Evolutionary conservation across 768 basidiomycete species (phyloP).

Genomic region (Neoboletus magnificus): DNA sequence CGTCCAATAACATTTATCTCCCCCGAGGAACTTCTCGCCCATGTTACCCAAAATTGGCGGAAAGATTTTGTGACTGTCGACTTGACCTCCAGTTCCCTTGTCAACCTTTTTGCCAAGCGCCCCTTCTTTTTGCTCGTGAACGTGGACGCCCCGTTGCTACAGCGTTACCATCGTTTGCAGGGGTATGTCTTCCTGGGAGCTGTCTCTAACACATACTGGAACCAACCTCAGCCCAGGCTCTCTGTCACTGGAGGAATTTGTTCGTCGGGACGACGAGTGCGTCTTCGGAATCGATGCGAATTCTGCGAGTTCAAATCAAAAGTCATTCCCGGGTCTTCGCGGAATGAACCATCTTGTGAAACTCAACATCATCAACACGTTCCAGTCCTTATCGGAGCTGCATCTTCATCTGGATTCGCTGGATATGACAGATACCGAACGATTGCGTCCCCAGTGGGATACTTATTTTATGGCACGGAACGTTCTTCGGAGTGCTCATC

Average conservation of each 20-base stretch:
- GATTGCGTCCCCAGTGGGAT: constrained; percentile 90
- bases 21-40: constrained; percentile 56
- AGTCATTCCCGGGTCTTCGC: constrained; percentile 12
- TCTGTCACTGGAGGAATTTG: constrained; percentile 66
- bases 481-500: background rate
- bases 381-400: constrained; percentile 49
- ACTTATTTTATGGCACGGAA: constrained; percentile 88
- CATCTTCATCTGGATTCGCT: constrained; percentile 62
- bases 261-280: constrained; percentile 64
- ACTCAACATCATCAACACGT: constrained; percentile 64
- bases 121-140: constrained; percentile 88
- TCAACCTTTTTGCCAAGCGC: constrained; percentile 73
- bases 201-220: constrained; percentile 6
- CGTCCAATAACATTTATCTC: constrained; percentile 38
- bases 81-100: constrained; percentile 48
- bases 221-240: constrained; percentile 13
- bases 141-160: constrained; percentile 77
- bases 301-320: constrained; percentile 20
- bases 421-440: constrained; percentile 66
- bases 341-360: constrained; percentile 47
- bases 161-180: constrained; percentile 60
- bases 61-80: constrained; percentile 79
- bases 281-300: constrained; percentile 50
- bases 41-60: constrained; percentile 81
- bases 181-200: constrained; percentile 36